Evolutionary conservation across 805 yeast genomes (phyloP), one percentile per base, ranked within the genome.

Genomic region (Nakazawaea ishiwadae): DNA sequence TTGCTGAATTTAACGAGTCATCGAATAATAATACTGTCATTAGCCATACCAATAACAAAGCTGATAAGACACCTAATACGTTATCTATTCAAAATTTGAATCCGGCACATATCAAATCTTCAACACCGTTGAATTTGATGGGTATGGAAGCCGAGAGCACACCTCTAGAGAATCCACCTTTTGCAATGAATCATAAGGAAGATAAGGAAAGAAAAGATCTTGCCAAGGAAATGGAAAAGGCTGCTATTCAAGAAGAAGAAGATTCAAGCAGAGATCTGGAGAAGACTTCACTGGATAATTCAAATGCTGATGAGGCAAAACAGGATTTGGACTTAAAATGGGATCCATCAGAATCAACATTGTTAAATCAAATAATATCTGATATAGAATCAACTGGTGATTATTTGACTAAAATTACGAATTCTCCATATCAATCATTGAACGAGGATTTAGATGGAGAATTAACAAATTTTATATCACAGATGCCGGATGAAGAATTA

Each of bases 401-500:
- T 14, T 68, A 58, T 36, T 52, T 69, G 16, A 53, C 57, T 30
- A 51, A 53, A 17, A 48, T 69, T n/a, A 51, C 67, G 2, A 53
- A 60, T 7, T 59, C 70, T 0, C 56, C 56, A 7, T 66, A 65
- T 46, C 66, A 47, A 2, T 52, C 62, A 11, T 38, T 81, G 14
- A 68, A 73, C 48, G 77, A 81, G 47, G 95, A 84, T 53, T 55
- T 66, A 31, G 86, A 81, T 44, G 89, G 91, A 1, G 72, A 73
- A 21, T 59, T 84, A 17, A 75, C 85, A 0, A 66, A 67, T 37
- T 84, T 84, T 51, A 76, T 83, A 5, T 69, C 79, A 1, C 77
- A 77, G 32, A 78, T 84, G 77, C 90, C 91, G 0, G 77, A 73
- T 23, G 74, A 73, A 19, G 89, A 84, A 52, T 65, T 84, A 49